Conservation (phyloP, 306 rosid species). For the Arachis hypogaea region DNA sequence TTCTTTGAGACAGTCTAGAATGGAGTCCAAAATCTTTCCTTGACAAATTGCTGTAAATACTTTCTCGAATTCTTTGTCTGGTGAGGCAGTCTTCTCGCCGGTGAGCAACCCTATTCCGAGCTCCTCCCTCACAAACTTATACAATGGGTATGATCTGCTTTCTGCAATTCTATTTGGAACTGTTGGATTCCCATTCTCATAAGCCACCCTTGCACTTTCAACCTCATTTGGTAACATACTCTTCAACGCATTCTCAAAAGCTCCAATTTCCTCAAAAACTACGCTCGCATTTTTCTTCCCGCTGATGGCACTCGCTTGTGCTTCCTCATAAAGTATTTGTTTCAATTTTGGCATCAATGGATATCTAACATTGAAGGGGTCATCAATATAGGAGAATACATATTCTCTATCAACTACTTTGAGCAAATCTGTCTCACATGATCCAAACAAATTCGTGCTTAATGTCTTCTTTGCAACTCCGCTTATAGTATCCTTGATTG, state of each 20-base stretch:
- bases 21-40: constrained; percentile 52
- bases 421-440: constrained; percentile 41
- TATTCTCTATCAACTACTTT: constrained; percentile 50
- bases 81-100: constrained; percentile 54
- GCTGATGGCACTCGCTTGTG: constrained; percentile 37
- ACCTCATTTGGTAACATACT: constrained; percentile 46
- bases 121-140: constrained; percentile 58
- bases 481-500: constrained; percentile 40
- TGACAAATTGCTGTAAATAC: constrained; percentile 55
- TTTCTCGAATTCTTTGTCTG: constrained; percentile 62
- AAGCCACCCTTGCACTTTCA: constrained; percentile 47
- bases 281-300: constrained; percentile 42
- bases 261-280: constrained; percentile 48
- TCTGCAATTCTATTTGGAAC: constrained; percentile 50
- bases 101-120: constrained; percentile 43
- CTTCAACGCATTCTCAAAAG: constrained; percentile 48
- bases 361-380: constrained; percentile 42
- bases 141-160: constrained; percentile 59
- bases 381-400: constrained; percentile 53
- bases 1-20: constrained; percentile 46
- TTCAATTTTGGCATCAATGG: constrained; percentile 52
- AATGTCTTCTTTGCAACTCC: constrained; percentile 39
- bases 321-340: constrained; percentile 51
- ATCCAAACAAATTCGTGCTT: constrained; percentile 32
- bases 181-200: constrained; percentile 44